phyloP scores from a whole-genome alignment of 495 filamentous ascomycete species.

The Hypoxylon lenormandii region DNA sequence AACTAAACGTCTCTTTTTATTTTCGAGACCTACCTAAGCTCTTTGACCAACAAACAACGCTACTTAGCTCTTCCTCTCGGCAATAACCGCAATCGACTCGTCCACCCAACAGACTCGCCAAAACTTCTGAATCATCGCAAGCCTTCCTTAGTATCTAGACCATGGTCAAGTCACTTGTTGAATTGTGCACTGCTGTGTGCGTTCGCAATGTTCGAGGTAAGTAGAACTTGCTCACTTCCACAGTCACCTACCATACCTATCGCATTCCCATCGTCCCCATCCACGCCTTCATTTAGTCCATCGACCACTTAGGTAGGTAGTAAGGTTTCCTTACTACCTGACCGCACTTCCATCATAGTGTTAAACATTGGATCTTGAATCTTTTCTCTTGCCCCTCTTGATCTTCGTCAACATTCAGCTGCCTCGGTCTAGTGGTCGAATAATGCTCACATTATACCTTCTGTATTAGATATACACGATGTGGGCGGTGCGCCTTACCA shows the following conservation, averaged over 20 bases:
- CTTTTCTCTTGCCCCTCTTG: constrained; percentile 21
- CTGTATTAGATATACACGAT: constrained; percentile 37
- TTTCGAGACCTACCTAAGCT: too few species aligned
- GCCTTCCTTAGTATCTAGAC: neutral
- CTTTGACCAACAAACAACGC: too few species aligned
- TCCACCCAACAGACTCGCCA: too few species aligned
- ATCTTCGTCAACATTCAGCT: constrained; percentile 4
- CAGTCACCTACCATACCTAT: neutral
- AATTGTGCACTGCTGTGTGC: constrained; percentile 50
- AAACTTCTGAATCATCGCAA: too few species aligned
- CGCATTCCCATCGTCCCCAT: neutral
- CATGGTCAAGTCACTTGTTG: constrained; percentile 54
- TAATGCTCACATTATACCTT: constrained; percentile 25
- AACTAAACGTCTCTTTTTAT: too few species aligned
- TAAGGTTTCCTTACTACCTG: neutral
- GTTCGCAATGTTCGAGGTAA: constrained; percentile 49
- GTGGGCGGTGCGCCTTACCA: constrained; percentile 35
- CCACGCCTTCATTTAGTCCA: neutral
- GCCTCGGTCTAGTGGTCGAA: constrained; percentile 5
- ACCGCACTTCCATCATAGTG: neutral
- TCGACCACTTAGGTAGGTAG: neutral
- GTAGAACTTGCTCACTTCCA: neutral
- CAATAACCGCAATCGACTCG: too few species aligned
- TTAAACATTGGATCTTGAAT: constrained; percentile 3
- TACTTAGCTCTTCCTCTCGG: too few species aligned